phyloP scores from a whole-genome alignment of 1,139 yeast genomes.

The Pichia sp. region DNA sequence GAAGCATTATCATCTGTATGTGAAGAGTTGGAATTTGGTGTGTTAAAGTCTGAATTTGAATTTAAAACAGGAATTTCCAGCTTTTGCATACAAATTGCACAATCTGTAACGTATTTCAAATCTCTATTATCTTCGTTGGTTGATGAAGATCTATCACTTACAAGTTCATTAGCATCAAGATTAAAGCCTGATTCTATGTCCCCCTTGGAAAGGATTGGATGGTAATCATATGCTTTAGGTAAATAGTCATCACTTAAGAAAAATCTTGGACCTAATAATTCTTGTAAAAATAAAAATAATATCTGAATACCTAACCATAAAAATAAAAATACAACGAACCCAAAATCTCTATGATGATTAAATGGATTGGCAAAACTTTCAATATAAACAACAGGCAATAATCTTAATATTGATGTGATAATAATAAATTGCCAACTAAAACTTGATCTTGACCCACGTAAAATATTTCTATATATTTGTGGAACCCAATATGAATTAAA shows the following conservation, averaged over 20 bases:
- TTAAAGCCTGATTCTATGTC: constrained; percentile 60
- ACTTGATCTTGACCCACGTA: constrained; percentile 63
- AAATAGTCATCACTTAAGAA: constrained; percentile 69
- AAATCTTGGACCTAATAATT: constrained; percentile 69
- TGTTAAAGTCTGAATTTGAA: constrained; percentile 2
- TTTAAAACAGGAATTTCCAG: constrained; percentile 55
- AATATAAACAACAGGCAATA: constrained; percentile 61
- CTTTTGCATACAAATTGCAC: constrained; percentile 86
- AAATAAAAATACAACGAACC: constrained; percentile 39
- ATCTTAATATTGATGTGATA: constrained; percentile 58
- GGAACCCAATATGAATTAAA: constrained; percentile 86
- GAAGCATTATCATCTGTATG: not conserved
- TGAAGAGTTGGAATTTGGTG: not conserved
- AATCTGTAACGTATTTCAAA: constrained; percentile 43
- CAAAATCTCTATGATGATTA: constrained; percentile 52
- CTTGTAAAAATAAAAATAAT: constrained; percentile 51
- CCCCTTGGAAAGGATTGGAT: constrained; percentile 51
- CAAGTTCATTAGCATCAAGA: constrained; percentile 19
- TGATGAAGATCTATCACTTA: constrained; percentile 13
- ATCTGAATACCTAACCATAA: constrained; percentile 57
- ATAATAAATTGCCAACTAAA: constrained; percentile 66
- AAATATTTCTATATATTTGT: constrained; percentile 72
- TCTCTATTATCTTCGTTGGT: constrained; percentile 21
- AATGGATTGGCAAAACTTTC: constrained; percentile 40
- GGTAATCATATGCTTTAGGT: constrained; percentile 79